Evolutionary conservation across 2,329 filamentous ascomycete species (phyloP), one percentile per base, ranked within the genome.

Genomic region (Fusarium decemcellulare): DNA sequence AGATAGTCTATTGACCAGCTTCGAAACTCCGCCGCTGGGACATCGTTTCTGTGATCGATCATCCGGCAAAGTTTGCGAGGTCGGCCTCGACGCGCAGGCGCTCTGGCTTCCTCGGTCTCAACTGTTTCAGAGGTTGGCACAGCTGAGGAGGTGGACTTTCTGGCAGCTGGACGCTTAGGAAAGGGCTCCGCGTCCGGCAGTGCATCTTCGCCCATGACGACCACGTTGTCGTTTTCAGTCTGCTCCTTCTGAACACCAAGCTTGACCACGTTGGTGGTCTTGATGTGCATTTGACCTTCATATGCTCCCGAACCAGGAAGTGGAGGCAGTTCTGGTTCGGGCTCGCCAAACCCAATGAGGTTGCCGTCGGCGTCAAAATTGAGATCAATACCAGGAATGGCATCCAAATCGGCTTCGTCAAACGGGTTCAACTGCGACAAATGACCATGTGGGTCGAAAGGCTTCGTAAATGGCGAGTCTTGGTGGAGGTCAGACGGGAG

Each of bases 341-440:
- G 73, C 15, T 85, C 82, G 12, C 77, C 63, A 5, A 81, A 67
- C 27, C 79, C 79, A 42, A 85, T 70, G 37, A 88, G 73, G 61
- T 87, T 87, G 39, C 86, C 86, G 10, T 87, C 76, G 27, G 77
- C 82, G 63, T 87, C 86, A 55, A 88, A 83, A n/a, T 83, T 80
- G 29, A 88, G 78, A 3, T 81, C 82, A 68, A 85, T 80, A 29
- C 83, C 82, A 0, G 77, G 77, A 18, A 81, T 70, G 6, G 76
- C 72, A 9, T 77, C 78, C 29, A 83, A 72, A 3, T 83, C 81
- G 11, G 85, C 81, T 0, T 80, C 79, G 9, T 71, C 78, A 16
- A 84, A 79, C 2, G 78, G 77, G 30, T 78, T 76, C 27, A 76
- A 75, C 3, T 73, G 73, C 3, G 65, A 63, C 58, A 74, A 71